A percentile compares a stretch with the other conserved stretches of the same genome.
Conservation (phyloP, 2,329 filamentous ascomycete genomes). For the Hirsutella rhossiliensis region DNA sequence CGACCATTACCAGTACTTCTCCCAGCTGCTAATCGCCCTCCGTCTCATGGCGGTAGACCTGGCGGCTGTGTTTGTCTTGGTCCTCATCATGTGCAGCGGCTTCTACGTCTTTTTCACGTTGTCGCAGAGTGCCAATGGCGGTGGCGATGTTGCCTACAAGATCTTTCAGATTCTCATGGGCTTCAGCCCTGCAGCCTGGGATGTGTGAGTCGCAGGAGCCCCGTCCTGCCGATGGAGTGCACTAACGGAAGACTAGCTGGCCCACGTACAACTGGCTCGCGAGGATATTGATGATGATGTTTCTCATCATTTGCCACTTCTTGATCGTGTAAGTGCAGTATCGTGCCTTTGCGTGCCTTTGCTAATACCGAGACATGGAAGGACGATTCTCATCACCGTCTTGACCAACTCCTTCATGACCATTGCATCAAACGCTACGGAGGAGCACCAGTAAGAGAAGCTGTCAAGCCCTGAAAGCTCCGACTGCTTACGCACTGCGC, state of each 20-base stretch:
- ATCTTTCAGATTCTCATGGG: conserved; percentile 94
- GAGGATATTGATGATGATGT: conserved; percentile 62
- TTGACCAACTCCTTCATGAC: conserved; percentile 93
- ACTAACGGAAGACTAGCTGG: conserved; percentile 35
- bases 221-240: not conserved
- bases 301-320: conserved; percentile 92
- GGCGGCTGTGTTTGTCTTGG: conserved; percentile 70
- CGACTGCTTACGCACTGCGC: conserved; percentile 7
- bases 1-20: conserved; percentile 94
- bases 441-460: conserved; percentile 62
- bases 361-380: conserved; percentile 11
- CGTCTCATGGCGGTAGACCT: conserved; percentile 88
- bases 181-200: conserved; percentile 91
- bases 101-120: conserved; percentile 93
- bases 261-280: conserved; percentile 66
- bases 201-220: conserved; percentile 44
- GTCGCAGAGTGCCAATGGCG: conserved; percentile 59
- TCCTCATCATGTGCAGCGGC: conserved; percentile 79
- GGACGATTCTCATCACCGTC: conserved; percentile 88
- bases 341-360: not conserved
- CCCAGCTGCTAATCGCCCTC: conserved; percentile 86
- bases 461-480: accelerated
- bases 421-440: conserved; percentile 83
- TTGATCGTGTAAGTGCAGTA: conserved; percentile 54
- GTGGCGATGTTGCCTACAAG: conserved; percentile 69